Evolutionary conservation across 2,329 filamentous ascomycete genomes (phyloP).

Genomic region (Onygenales sp.): DNA sequence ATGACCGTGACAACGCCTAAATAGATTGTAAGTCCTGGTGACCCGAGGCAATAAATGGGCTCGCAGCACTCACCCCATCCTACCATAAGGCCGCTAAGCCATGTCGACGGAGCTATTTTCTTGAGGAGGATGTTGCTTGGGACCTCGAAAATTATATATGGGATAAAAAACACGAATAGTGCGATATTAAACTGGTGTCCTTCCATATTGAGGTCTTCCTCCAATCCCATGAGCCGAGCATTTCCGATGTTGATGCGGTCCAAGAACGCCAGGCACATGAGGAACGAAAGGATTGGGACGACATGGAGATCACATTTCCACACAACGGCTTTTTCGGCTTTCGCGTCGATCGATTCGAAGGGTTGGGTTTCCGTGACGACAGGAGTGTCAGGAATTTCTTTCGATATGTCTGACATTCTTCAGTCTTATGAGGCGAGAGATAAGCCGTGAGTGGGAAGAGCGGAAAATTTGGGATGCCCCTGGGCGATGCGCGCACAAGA

Average conservation of each 20-base stretch:
- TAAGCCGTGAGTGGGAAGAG: background rate
- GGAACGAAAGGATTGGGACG: slow-evolving; percentile 38
- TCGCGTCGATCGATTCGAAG: slow-evolving; percentile 11
- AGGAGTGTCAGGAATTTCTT: slow-evolving; percentile 7
- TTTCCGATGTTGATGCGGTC: slow-evolving; percentile 42
- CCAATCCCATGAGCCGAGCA: slow-evolving; percentile 36
- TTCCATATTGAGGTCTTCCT: slow-evolving; percentile 34
- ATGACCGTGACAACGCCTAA: slow-evolving; percentile 34
- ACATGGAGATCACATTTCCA: slow-evolving; percentile 41
- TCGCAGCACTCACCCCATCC: slow-evolving; percentile 24
- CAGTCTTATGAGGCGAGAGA: background rate
- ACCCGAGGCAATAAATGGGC: background rate
- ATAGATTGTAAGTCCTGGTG: background rate
- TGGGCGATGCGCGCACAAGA: no score
- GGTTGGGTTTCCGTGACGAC: slow-evolving; percentile 12
- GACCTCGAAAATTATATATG: slow-evolving; percentile 38
- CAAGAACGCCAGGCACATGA: slow-evolving; percentile 38
- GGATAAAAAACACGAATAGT: slow-evolving; percentile 37
- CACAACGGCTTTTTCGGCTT: slow-evolving; percentile 29
- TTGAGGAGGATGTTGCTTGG: slow-evolving; percentile 40
- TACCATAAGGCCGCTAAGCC: slow-evolving; percentile 35
- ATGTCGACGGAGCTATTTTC: slow-evolving; percentile 31
- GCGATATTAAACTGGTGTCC: slow-evolving; percentile 34
- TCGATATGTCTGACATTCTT: background rate
- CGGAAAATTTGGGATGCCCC: background rate